Percentiles rank a stretch among this genome's conserved stretches.
Conservation (phyloP, 1,139 yeast genomes). For the Sugiyamaella pinicola region DNA sequence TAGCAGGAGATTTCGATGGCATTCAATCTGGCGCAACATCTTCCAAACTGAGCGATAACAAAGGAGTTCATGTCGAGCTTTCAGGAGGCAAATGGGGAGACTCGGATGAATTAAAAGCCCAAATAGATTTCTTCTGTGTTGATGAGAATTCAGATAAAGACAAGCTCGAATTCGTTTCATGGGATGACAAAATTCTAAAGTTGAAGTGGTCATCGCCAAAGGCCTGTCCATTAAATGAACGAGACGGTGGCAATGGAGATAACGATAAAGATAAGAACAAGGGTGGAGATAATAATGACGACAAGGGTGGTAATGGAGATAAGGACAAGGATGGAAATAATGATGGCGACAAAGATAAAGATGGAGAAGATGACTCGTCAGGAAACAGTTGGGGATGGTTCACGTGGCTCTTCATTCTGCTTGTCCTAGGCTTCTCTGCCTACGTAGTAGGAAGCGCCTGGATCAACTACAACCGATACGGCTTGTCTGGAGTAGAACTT, state of each 20-base stretch:
- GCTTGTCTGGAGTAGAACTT: slow-evolving; percentile 46
- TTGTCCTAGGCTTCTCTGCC: slow-evolving; percentile 66
- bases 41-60: slow-evolving; percentile 38
- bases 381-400: slow-evolving; percentile 41
- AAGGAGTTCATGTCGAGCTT: slow-evolving; percentile 52
- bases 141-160: slow-evolving; percentile 42
- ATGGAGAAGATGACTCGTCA: slow-evolving; percentile 21
- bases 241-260: slow-evolving; percentile 27
- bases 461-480: slow-evolving; percentile 52
- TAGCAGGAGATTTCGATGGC: slow-evolving; percentile 41
- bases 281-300: slow-evolving; percentile 9
- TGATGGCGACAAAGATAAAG: slow-evolving; percentile 19
- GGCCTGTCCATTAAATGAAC: slow-evolving; percentile 47
- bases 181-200: slow-evolving; percentile 42
- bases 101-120: slow-evolving; percentile 53
- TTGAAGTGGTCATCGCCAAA: slow-evolving; percentile 44
- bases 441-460: slow-evolving; percentile 82
- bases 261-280: slow-evolving; percentile 20
- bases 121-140: slow-evolving; percentile 55
- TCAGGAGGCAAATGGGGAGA: slow-evolving; percentile 74
- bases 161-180: slow-evolving; percentile 36
- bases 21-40: slow-evolving; percentile 35
- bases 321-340: slow-evolving; percentile 9
- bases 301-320: slow-evolving; percentile 8
- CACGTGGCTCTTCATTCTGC: slow-evolving; percentile 48